phyloP scores from a whole-genome alignment of 2,329 filamentous ascomycete species.

The Trichoderma koningii region DNA sequence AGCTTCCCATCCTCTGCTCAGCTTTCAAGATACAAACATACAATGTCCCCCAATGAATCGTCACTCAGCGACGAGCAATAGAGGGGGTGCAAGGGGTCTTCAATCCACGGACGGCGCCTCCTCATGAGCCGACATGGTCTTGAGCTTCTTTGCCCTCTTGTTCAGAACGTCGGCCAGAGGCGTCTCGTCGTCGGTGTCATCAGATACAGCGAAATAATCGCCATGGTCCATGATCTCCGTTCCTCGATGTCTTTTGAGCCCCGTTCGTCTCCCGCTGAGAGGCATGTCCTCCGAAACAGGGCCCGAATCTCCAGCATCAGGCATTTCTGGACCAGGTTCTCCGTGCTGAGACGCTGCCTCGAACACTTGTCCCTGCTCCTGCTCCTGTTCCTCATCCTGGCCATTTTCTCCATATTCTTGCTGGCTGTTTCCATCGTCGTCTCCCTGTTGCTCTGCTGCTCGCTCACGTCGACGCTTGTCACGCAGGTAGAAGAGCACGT shows the following conservation, averaged over 20 bases:
- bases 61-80: too few relatives aligned
- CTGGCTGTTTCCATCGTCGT: neutral
- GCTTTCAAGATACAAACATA: neutral
- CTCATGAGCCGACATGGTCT: neutral
- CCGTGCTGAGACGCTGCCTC: neutral
- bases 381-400: neutral
- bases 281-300: neutral
- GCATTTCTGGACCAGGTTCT: neutral
- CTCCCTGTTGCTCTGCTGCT: neutral
- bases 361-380: too few relatives aligned
- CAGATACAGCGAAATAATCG: neutral
- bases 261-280: neutral
- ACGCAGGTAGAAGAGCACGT: neutral
- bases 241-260: neutral
- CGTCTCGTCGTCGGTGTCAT: neutral
- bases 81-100: neutral
- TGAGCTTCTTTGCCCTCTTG: constrained; percentile 1
- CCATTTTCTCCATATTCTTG: neutral
- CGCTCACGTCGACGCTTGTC: neutral
- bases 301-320: neutral
- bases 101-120: neutral
- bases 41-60: too few relatives aligned
- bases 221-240: neutral
- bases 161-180: neutral
- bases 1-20: too few relatives aligned